A percentile compares a stretch with the other conserved stretches of the same genome.
Conservation (phyloP, 225 moss, liverwort and hornwort genomes). For the Asterella californica region DNA sequence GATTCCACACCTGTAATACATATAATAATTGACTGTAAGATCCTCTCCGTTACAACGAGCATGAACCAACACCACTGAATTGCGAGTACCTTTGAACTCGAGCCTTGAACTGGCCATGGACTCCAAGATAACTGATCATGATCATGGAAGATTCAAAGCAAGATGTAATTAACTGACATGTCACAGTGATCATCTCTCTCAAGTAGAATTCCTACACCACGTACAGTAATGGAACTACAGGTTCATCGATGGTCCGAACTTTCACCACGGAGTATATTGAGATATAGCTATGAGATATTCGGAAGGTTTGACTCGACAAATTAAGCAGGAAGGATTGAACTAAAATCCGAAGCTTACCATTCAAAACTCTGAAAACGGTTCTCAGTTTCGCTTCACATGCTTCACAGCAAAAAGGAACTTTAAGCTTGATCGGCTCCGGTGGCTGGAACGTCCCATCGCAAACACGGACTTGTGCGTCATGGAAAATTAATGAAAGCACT, state of each 20-base stretch:
- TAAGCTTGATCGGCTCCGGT: constrained; percentile 36
- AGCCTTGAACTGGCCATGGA: no score
- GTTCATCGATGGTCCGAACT: no score
- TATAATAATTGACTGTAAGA: not conserved
- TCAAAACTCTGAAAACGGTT: constrained; percentile 20
- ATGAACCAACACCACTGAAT: not conserved
- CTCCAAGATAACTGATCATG: no score
- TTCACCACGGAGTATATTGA: no score
- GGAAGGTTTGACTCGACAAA: not conserved
- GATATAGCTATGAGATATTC: no score
- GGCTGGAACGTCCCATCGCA: not conserved
- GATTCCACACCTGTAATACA: constrained; percentile 40
- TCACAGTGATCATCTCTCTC: no score
- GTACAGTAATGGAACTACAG: no score
- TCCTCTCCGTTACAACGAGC: not conserved
- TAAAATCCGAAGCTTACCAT: constrained; percentile 23
- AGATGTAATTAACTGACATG: no score
- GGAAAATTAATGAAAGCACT: not conserved
- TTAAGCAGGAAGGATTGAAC: not conserved
- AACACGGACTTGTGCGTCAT: not conserved
- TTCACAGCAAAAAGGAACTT: constrained; percentile 39
- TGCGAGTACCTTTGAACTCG: no score
- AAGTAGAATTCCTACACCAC: no score
- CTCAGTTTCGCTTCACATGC: constrained; percentile 25
- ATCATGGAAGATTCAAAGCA: not conserved